Percentiles rank a stretch among this genome's conserved stretches.
Conservation (phyloP, 129 eudicot species). For the Smallanthus sonchifolius region DNA sequence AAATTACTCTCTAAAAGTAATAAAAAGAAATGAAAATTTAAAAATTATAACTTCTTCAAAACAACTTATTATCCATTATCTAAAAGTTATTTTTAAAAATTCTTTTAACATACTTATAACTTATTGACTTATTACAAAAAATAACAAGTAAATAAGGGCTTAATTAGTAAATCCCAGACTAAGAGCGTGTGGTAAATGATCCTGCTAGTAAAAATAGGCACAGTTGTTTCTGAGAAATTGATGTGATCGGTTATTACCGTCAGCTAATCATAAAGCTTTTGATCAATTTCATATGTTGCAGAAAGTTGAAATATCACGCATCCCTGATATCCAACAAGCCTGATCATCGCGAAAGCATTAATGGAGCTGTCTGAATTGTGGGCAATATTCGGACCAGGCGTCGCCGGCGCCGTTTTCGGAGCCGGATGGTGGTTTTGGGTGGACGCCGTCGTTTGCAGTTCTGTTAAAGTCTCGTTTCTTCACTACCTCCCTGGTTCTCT, state of each 20-base stretch:
- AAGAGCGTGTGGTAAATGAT: not conserved
- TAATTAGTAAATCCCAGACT: too few species aligned
- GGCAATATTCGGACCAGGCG: slow-evolving; percentile 89
- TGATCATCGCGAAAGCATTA: not conserved
- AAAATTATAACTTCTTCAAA: too few species aligned
- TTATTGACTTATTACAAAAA: too few species aligned
- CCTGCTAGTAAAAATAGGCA: not conserved
- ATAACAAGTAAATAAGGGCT: too few species aligned
- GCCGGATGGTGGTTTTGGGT: slow-evolving; percentile 99
- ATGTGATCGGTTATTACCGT: not conserved
- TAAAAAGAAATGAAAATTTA: too few species aligned
- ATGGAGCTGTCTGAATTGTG: slow-evolving; percentile 75
- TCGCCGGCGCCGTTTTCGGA: slow-evolving; percentile 94
- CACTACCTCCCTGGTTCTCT: slow-evolving; percentile 85
- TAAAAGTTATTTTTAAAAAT: too few species aligned
- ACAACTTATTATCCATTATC: too few species aligned
- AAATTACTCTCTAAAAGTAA: too few species aligned
- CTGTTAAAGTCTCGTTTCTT: slow-evolving; percentile 72
- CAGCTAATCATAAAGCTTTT: not conserved
- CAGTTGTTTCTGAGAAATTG: not conserved
- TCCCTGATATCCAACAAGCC: slow-evolving; percentile 7
- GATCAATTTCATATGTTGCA: not conserved
- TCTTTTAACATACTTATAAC: too few species aligned
- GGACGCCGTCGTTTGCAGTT: slow-evolving; percentile 97
- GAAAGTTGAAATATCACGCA: slow-evolving; percentile 9